Evolutionary conservation across 2,329 filamentous ascomycete genomes (phyloP).

Genomic region (Cryphonectria japonica): DNA sequence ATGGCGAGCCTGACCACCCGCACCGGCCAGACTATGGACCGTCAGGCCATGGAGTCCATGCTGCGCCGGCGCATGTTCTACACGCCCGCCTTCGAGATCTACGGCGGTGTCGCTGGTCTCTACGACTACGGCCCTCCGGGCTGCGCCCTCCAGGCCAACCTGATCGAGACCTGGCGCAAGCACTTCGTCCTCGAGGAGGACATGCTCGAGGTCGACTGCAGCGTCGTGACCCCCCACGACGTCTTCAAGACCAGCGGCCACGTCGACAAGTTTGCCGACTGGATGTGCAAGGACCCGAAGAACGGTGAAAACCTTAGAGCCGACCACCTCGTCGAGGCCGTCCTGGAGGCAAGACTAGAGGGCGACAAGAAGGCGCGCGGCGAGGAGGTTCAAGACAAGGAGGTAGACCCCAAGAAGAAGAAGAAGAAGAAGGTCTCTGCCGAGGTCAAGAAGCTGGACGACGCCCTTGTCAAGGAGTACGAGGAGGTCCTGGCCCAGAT

Average conservation of each 20-base stretch:
- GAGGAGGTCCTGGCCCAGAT: constrained; percentile 89
- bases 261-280: constrained; percentile 97
- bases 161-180: constrained; percentile 88
- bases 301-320: constrained; percentile 95
- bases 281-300: constrained; percentile 99
- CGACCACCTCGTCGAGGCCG: constrained; percentile 94
- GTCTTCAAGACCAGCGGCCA: constrained; percentile 96
- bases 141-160: constrained; percentile 82
- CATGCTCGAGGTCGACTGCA: constrained; percentile 95
- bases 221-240: constrained; percentile 88
- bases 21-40: constrained; percentile 88
- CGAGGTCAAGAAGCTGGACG: constrained; percentile 83
- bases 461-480: constrained; percentile 85
- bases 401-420: constrained; percentile 76
- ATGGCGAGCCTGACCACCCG: constrained; percentile 63
- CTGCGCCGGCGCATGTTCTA: constrained; percentile 91
- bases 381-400: constrained; percentile 76
- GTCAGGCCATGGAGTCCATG: constrained; percentile 78
- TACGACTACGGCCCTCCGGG: constrained; percentile 94
- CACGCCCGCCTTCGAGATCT: constrained; percentile 94
- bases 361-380: constrained; percentile 93
- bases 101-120: constrained; percentile 84
- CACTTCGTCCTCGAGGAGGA: constrained; percentile 93
- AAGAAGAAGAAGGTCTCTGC: constrained; percentile 80
- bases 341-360: constrained; percentile 84